Evolutionary conservation across 2,329 filamentous ascomycete species (phyloP).

Genomic region (Boeremia exigua): DNA sequence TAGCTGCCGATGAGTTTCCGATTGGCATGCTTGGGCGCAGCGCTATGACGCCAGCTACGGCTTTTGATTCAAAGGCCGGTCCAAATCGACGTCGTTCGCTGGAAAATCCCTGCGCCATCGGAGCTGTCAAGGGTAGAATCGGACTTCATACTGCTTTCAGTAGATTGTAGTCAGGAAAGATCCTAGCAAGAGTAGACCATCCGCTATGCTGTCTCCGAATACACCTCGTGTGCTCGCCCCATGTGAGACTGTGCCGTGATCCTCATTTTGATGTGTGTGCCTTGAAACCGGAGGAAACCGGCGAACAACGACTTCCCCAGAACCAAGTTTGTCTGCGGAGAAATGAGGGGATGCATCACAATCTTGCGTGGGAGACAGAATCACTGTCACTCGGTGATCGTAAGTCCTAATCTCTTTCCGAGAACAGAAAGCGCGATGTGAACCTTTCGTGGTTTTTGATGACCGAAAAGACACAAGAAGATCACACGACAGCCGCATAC

Average conservation of each 20-base stretch:
- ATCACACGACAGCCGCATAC: slow-evolving; percentile 8
- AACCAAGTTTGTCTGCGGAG: slow-evolving; percentile 3
- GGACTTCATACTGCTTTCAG: slow-evolving; percentile 14
- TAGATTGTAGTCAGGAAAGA: slow-evolving; percentile 4
- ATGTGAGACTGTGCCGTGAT: slow-evolving; percentile 8
- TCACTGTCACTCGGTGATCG: too few species aligned
- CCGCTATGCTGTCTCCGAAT: slow-evolving; percentile 7
- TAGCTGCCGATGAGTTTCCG: slow-evolving; percentile 14
- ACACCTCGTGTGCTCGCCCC: slow-evolving; percentile 6
- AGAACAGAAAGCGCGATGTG: background rate
- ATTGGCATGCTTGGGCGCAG: slow-evolving; percentile 5
- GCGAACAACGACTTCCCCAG: slow-evolving; percentile 8
- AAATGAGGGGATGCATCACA: slow-evolving; percentile 1
- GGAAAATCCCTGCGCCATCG: slow-evolving; percentile 15
- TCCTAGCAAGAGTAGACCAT: slow-evolving; percentile 12
- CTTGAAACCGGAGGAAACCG: slow-evolving; percentile 12
- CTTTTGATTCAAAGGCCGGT: slow-evolving; percentile 17
- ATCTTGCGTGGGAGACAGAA: background rate
- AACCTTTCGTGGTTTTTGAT: background rate
- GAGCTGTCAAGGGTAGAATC: slow-evolving; percentile 7
- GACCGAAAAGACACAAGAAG: background rate
- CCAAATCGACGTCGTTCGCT: background rate
- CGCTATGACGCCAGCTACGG: slow-evolving; percentile 13
- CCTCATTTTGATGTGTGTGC: background rate
- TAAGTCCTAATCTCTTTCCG: background rate